Evolutionary conservation across 371 early-diverging fungal genomes (phyloP).

Genomic region (Nosema muscidifuracis): DNA sequence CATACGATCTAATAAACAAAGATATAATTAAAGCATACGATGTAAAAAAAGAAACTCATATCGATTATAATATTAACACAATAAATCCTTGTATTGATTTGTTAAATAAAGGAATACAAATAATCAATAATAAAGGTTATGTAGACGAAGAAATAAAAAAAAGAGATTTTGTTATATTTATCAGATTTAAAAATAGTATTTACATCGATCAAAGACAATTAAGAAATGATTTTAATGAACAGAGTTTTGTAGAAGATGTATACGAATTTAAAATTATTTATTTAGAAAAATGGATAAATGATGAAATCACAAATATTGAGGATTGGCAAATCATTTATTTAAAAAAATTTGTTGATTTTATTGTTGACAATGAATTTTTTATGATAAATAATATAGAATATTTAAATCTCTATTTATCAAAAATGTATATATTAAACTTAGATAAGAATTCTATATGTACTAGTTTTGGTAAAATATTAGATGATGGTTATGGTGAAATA

Average conservation of each 20-base stretch:
- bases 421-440: background rate
- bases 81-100: background rate
- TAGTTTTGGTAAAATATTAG: background rate
- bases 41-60: background rate
- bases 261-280: background rate
- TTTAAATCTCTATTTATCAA: background rate
- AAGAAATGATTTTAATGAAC: background rate
- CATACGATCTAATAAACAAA: background rate
- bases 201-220: background rate
- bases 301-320: background rate
- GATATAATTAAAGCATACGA: background rate
- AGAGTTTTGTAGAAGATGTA: background rate
- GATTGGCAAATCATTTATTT: background rate
- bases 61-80: background rate
- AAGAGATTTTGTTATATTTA: background rate
- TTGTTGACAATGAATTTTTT: background rate
- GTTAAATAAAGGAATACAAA: background rate
- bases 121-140: background rate
- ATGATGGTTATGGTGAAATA: background rate
- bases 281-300: background rate
- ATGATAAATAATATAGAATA: background rate
- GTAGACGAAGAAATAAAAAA: background rate
- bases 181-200: background rate
- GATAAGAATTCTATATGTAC: background rate
- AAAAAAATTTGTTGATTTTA: background rate